phyloP scores from a whole-genome alignment of 169 alveolate genomes.

The Cryptosporidium tyzzeri region DNA sequence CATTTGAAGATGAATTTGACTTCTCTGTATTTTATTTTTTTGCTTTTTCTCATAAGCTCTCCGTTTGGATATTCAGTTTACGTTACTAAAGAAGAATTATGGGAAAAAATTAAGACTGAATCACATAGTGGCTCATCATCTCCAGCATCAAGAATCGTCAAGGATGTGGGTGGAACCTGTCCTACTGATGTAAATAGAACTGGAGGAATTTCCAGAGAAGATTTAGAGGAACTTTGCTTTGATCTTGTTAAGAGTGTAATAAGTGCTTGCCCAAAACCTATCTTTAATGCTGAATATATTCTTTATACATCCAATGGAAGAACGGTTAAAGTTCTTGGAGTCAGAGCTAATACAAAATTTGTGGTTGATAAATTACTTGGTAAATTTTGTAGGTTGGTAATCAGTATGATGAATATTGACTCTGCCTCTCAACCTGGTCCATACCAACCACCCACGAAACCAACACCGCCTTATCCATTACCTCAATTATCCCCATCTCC shows the following conservation, averaged over 20 bases:
- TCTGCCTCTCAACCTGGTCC: not conserved
- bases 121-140: not conserved
- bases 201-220: not conserved
- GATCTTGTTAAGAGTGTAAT: not conserved
- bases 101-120: not conserved
- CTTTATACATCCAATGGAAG: not conserved
- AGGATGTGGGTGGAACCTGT: not conserved
- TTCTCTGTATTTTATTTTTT: not conserved
- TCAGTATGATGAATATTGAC: not conserved
- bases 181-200: not conserved
- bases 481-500: not conserved
- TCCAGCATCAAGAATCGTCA: not conserved
- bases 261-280: not conserved
- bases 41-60: not conserved
- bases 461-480: not conserved
- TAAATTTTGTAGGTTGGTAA: constrained; percentile 23
- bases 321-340: constrained; percentile 4
- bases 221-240: not conserved
- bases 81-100: not conserved
- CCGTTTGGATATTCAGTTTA: not conserved
- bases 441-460: not conserved
- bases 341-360: not conserved
- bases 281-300: not conserved
- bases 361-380: not conserved
- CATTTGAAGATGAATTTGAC: not conserved